Conservation (phyloP, 2,329 filamentous ascomycete species). For the Juglanconis oblonga region DNA sequence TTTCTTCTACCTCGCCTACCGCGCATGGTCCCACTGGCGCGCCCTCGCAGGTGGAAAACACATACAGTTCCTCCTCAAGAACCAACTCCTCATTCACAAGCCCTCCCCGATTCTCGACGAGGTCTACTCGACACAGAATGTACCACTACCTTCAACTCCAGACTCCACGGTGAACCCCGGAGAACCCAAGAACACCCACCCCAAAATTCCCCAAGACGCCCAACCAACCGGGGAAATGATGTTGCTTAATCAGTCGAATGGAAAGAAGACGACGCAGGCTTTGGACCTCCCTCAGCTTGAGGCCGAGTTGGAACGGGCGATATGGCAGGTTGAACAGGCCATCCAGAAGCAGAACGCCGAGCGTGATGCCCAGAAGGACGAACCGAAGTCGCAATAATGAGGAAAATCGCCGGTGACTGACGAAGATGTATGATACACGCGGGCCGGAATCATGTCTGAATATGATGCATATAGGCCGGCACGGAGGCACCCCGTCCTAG, state of each 20-base stretch:
- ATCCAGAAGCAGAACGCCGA: conserved; percentile 35
- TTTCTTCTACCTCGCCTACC: conserved; percentile 92
- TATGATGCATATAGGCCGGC: not conserved
- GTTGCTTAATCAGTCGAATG: conserved; percentile 31
- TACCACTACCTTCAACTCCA: conserved; percentile 24
- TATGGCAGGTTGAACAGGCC: conserved; percentile 65
- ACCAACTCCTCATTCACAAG: conserved; percentile 64
- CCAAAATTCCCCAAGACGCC: conserved; percentile 19
- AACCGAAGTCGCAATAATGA: conserved; percentile 17
- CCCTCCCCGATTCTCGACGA: conserved; percentile 70
- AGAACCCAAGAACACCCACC: conserved; percentile 21
- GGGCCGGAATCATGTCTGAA: conserved; percentile 7
- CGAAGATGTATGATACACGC: conserved; percentile 8
- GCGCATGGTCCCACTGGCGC: conserved; percentile 89
- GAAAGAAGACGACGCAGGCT: conserved; percentile 39
- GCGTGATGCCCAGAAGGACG: conserved; percentile 11
- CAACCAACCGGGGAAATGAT: conserved; percentile 40
- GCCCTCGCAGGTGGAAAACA: conserved; percentile 83
- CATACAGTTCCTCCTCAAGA: conserved; percentile 74
- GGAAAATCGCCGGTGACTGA: not conserved
- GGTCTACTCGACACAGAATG: conserved; percentile 56
- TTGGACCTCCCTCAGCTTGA: conserved; percentile 68
- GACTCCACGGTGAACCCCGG: conserved; percentile 23
- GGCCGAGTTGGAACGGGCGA: conserved; percentile 70
- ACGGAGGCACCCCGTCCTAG: not conserved